Evolutionary conservation across 2,329 filamentous ascomycete genomes (phyloP), one percentile per base, ranked within the genome.

Genomic region (Apiospora rasikravindrae): DNA sequence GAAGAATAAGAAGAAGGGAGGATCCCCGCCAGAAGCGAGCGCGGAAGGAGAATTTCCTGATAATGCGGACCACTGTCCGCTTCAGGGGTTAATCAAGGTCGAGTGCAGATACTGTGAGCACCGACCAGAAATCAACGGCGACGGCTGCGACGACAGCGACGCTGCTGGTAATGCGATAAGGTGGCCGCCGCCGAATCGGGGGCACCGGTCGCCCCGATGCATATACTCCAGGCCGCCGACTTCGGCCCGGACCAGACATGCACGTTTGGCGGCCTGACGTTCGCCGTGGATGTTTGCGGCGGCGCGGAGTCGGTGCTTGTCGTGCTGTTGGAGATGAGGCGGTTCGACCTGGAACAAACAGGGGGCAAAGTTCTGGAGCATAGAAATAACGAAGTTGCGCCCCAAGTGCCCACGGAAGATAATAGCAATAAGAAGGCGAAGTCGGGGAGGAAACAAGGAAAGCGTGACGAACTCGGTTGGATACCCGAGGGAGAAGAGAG

Each of bases 21-120:
- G 22, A 3, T 24, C 19, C 6, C 29, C 29, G 19, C 16, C 22
- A 19, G 33, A 33, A 37, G 53, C 16, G 4, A 2, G 13, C 24
- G 51, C 24, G 24, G 51, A 16, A 13, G 57, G 57, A 40, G 19
- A 14, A n/a, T 6, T 19, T 64, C 33, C n/a, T 29, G 57, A 40
- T 13, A 19, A 4, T 11, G 57, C 3, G 57, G 19, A 13, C 19
- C 10, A 40, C 33, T 64, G 57, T 11, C 33, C 57, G 4, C 19
- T 64, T 4, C 57, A 40, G 57, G 57, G 57, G 19, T 16, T 40
- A 4, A 40, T 64, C 33, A 64, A 64, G 57, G 10, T 14, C 19
- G 71, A 73, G 51, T 80, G 78, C 45, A 74, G 77, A 6, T 79
- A 79, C 66, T 79, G 78, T 66, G 33, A 71, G 70, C n/a, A 72